Evolutionary conservation across 257 asterid species (phyloP).

Genomic region (Nemophila menziesii): DNA sequence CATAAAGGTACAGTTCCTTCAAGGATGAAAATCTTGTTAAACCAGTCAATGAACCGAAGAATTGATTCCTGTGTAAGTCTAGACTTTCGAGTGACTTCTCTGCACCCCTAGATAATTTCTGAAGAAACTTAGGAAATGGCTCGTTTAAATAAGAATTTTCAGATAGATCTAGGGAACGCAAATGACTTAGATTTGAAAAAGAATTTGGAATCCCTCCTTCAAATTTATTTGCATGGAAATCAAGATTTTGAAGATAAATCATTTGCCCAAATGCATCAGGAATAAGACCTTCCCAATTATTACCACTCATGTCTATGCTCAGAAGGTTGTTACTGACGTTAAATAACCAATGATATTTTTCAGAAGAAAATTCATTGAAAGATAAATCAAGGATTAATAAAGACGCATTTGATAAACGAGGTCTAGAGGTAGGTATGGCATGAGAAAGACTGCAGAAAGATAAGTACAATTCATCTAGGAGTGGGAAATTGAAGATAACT

Average conservation of each 20-base stretch:
- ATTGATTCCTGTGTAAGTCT: background rate
- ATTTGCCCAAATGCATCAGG: conserved; percentile 18
- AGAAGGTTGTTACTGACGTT: conserved; percentile 7
- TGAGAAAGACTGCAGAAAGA: no score
- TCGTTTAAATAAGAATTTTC: no score
- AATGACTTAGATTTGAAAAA: conserved; percentile 5
- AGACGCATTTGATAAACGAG: no score
- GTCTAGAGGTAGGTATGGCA: no score
- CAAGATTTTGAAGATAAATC: conserved; percentile 6
- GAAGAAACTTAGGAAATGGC: no score
- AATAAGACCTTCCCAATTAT: conserved; percentile 15
- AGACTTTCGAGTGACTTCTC: background rate
- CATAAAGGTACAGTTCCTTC: conserved; percentile 2
- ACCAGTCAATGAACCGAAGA: no score
- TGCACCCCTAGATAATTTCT: background rate
- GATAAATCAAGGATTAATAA: conserved; percentile 7
- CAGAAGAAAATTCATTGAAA: background rate
- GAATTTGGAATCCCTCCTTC: conserved; percentile 21
- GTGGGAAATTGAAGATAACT: conserved; percentile 8
- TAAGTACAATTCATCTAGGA: conserved; percentile 10
- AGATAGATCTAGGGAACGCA: background rate
- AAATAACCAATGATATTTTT: conserved; percentile 13
- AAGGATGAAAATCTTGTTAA: background rate
- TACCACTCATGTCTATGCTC: conserved; percentile 10
- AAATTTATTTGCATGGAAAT: conserved; percentile 8